Percentiles rank a stretch among this genome's conserved stretches.
These are phyloP conservation scores for Hanseniaspora sp. DNA, from an alignment of 1,139 yeast genomes.

Conservation along the genomic window DNA sequence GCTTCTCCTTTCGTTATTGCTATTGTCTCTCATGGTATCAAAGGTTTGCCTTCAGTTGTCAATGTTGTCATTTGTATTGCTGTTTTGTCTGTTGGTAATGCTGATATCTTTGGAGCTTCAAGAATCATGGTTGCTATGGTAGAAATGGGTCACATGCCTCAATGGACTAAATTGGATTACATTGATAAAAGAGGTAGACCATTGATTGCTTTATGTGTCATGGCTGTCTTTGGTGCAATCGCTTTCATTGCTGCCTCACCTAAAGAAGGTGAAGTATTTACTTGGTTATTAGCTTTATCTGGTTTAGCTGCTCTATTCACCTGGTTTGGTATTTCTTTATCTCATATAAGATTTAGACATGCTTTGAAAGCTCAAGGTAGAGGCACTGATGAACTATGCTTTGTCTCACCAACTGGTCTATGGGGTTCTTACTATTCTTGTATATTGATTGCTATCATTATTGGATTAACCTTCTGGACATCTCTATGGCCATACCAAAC, in stretches of 20 bases:
- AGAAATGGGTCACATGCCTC: slow-evolving; percentile 54
- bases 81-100: slow-evolving; percentile 60
- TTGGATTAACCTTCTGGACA: slow-evolving; percentile 54
- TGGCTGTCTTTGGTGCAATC: slow-evolving; percentile 44
- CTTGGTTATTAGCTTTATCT: slow-evolving; percentile 58
- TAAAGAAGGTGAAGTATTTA: slow-evolving; percentile 46
- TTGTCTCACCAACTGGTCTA: slow-evolving; percentile 44
- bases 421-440: slow-evolving; percentile 45
- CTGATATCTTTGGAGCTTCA: slow-evolving; percentile 54
- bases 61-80: slow-evolving; percentile 47
- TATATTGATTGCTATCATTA: slow-evolving; percentile 38
- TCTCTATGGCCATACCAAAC: slow-evolving; percentile 69
- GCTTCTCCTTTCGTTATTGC: slow-evolving; percentile 58
- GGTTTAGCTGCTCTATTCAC: slow-evolving; percentile 58
- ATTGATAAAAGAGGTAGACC: slow-evolving; percentile 64
- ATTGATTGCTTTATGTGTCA: slow-evolving; percentile 42
- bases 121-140: slow-evolving; percentile 57
- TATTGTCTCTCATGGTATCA: slow-evolving; percentile 42
- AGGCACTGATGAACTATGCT: slow-evolving; percentile 43
- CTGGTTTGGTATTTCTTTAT: slow-evolving; percentile 55
- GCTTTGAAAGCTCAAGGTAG: slow-evolving; percentile 52
- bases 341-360: slow-evolving; percentile 55
- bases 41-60: slow-evolving; percentile 45
- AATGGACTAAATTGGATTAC: slow-evolving; percentile 36
- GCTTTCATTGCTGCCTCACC: slow-evolving; percentile 51